Evolutionary conservation across 805 yeast species (phyloP).

Genomic region (Wickerhamiella spandovensis): DNA sequence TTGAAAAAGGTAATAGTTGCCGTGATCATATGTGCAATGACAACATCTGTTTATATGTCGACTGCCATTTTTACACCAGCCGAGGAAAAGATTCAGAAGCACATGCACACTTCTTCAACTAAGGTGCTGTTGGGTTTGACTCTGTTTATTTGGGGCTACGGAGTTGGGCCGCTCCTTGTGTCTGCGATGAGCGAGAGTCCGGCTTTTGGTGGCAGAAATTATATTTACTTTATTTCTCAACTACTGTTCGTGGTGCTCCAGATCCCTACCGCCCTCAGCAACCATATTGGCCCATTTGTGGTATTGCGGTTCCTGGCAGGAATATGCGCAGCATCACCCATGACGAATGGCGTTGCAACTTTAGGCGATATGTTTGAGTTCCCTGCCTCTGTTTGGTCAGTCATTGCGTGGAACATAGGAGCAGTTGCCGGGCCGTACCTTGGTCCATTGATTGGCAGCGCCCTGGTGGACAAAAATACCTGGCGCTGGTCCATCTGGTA

Average conservation of each 20-base stretch:
- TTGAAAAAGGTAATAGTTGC: constrained; percentile 32
- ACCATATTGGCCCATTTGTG: constrained; percentile 38
- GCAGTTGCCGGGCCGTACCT: constrained; percentile 42
- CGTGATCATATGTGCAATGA: constrained; percentile 34
- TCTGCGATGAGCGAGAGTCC: constrained; percentile 42
- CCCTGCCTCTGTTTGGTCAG: constrained; percentile 33
- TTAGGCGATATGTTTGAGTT: constrained; percentile 35
- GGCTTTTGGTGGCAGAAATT: constrained; percentile 35
- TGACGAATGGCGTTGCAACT: constrained; percentile 48
- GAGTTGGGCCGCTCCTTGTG: constrained; percentile 42
- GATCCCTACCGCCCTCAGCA: constrained; percentile 40
- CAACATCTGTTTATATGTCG: constrained; percentile 43
- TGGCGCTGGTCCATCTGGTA: constrained; percentile 50
- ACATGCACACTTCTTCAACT: constrained; percentile 31
- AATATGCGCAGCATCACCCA: constrained; percentile 40
- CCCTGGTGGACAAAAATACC: constrained; percentile 31
- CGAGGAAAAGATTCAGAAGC: constrained; percentile 30
- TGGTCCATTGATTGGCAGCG: constrained; percentile 47
- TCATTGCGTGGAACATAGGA: constrained; percentile 41
- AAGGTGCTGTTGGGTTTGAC: constrained; percentile 41
- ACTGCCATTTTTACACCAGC: constrained; percentile 49
- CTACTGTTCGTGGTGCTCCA: constrained; percentile 38
- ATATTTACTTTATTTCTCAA: constrained; percentile 34
- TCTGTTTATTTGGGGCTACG: constrained; percentile 46
- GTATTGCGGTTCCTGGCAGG: constrained; percentile 44